Percentiles rank a stretch among this genome's conserved stretches.
Evolutionary conservation across 345 rosid genomes (phyloP).

Genomic region (Cardamine chenopodiifolia): DNA sequence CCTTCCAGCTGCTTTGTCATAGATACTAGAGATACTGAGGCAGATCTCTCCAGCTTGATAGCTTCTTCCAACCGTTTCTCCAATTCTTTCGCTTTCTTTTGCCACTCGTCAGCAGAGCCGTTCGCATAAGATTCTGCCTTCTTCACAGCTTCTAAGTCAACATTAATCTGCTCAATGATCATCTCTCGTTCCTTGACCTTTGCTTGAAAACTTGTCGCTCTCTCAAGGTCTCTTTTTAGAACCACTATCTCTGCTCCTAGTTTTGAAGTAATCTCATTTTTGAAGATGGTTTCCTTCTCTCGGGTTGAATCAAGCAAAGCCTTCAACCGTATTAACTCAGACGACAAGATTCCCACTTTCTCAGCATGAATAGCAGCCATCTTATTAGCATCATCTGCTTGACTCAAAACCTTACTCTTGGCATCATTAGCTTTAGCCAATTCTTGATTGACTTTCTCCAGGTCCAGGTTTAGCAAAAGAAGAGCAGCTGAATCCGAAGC

Average conservation of each 20-base stretch:
- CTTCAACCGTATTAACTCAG: slow-evolving; percentile 65
- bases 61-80: slow-evolving; percentile 67
- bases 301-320: slow-evolving; percentile 73
- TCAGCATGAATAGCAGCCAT: slow-evolving; percentile 79
- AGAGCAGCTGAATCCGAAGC: slow-evolving; percentile 77
- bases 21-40: slow-evolving; percentile 72
- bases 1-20: slow-evolving; percentile 74
- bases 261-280: slow-evolving; percentile 53
- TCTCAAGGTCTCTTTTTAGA: slow-evolving; percentile 64
- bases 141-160: slow-evolving; percentile 79
- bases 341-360: slow-evolving; percentile 72
- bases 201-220: slow-evolving; percentile 51
- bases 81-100: slow-evolving; percentile 52
- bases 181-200: slow-evolving; percentile 63
- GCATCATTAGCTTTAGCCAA: slow-evolving; percentile 64
- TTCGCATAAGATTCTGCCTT: slow-evolving; percentile 83
- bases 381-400: slow-evolving; percentile 86
- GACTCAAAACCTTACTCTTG: slow-evolving; percentile 71
- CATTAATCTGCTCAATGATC: slow-evolving; percentile 68
- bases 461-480: slow-evolving; percentile 63
- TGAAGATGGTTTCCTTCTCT: slow-evolving; percentile 58
- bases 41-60: slow-evolving; percentile 67
- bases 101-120: slow-evolving; percentile 68
- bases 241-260: slow-evolving; percentile 59
- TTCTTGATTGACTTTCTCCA: slow-evolving; percentile 71